phyloP scores from a whole-genome alignment of 1,284 basidiomycete genomes.

The Phenoliferia sp. region DNA sequence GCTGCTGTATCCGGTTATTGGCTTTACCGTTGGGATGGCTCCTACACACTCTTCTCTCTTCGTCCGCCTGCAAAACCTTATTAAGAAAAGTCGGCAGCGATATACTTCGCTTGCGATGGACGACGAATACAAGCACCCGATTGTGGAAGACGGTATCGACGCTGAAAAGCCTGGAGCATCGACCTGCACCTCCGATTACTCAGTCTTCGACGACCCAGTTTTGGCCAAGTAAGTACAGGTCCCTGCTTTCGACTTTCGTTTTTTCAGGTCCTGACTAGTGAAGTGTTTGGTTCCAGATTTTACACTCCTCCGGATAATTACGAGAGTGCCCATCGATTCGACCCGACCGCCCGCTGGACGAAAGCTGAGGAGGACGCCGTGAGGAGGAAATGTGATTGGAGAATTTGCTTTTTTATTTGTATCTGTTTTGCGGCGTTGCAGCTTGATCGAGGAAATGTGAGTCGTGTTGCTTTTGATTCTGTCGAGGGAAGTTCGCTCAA shows the following conservation, averaged over 20 bases:
- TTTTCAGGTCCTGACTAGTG: no score
- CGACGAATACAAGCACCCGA: no score
- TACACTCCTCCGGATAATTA: neutral
- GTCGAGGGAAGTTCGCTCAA: no score
- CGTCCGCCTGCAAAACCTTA: no score
- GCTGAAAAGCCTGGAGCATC: neutral
- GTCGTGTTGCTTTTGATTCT: neutral
- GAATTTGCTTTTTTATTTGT: conserved; percentile 32
- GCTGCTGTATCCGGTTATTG: no score
- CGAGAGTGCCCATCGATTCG: conserved; percentile 37
- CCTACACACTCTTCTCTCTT: no score
- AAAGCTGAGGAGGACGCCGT: conserved; percentile 40
- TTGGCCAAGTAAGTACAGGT: neutral
- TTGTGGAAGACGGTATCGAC: no score
- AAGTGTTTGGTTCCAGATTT: no score
- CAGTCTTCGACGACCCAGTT: conserved; percentile 11
- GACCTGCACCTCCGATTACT: neutral
- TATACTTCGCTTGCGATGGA: no score
- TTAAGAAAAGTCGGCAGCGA: no score
- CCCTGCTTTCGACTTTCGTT: neutral
- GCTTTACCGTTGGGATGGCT: no score
- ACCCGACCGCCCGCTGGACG: conserved; percentile 43
- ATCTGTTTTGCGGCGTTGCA: conserved; percentile 40
- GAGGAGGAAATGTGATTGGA: conserved; percentile 34
- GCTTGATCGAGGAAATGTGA: conserved; percentile 40